A percentile compares a stretch with the other conserved stretches of the same genome.
Evolutionary conservation across 2,329 filamentous ascomycete genomes (phyloP).

Genomic region (Xylariaceae sp.): DNA sequence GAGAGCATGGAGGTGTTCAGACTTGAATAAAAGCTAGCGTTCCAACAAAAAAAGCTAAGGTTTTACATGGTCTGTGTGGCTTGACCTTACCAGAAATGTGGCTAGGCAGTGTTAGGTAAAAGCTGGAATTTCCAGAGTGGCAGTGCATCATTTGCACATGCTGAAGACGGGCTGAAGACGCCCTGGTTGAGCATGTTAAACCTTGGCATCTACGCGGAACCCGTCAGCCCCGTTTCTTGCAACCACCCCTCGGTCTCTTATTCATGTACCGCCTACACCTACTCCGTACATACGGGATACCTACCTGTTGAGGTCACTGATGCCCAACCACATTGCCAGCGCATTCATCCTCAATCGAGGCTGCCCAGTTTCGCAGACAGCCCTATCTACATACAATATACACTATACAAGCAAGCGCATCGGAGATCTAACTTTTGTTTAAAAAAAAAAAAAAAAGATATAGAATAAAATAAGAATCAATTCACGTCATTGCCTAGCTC

Average conservation of each 20-base stretch:
- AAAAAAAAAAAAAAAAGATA: no score
- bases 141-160: neutral
- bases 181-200: neutral
- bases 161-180: conserved; percentile 3
- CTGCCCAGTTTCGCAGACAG: conserved; percentile 28
- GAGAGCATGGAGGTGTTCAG: neutral
- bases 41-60: neutral
- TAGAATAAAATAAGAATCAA: conserved; percentile 24
- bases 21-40: neutral
- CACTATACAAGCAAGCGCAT: conserved; percentile 21
- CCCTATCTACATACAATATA: conserved; percentile 13
- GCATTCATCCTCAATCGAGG: conserved; percentile 30
- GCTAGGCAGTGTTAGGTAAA: neutral
- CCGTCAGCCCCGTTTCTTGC: conserved; percentile 3
- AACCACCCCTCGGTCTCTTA: conserved; percentile 8
- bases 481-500: conserved; percentile 29
- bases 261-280: neutral
- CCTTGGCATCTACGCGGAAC: neutral
- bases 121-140: conserved; percentile 1
- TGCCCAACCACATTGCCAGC: conserved; percentile 41
- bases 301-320: conserved; percentile 16
- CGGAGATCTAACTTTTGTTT: conserved; percentile 25
- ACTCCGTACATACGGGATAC: neutral
- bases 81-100: neutral
- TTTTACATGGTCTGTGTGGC: neutral